Base-by-base conservation (phyloP, 2,329 filamentous ascomycete species). In the Botrytis cinerea region DNA sequence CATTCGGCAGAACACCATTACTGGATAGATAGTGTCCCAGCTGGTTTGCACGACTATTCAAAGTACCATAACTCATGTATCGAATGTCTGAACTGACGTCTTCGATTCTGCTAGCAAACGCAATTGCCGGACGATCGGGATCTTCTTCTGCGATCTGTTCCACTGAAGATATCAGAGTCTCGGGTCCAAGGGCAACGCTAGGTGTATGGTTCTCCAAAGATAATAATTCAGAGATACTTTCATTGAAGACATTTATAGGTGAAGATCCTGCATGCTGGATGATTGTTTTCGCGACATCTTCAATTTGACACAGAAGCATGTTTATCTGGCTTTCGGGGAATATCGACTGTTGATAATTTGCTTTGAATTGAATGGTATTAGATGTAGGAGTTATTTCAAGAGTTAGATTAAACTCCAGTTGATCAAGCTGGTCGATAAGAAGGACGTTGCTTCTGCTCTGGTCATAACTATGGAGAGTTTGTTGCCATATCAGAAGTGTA, bases 401-500 rank as follows among this genome's bases (percentile, higher is more conserved):
- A 3, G 95, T 86, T 1, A 97, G 80, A 72, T 89, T 90, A 60
- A 93, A 94, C 79, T 97, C 94, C 10, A 96, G 84, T 35, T 88
- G 88, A 79, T 98, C 95, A 8, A 86, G 81, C 70, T 92, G 89
- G 40, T 87, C 85, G 0, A 88, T 80, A 72, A 94, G 85, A 16
- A 79, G 81, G 0, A 95, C 83, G 2, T 80, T 51, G 4, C 81
- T 77, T 1, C 76, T 74, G 75, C 78, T 77, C 78, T 83, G 79
- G 5, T 79, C 75, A n/a, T 79, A 76, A 3, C 76, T 75, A 43
- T 84, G 82, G 1, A 92, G 83, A 0, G 91, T 92, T 79, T 97
- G 91, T 78, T 98, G 95, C 85, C 95, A 98, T 0, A 95, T 90
- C 78, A 97, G 91, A 0, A 97, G 84, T 0, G 91, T 87, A 77